Base-by-base conservation (phyloP, 2,329 filamentous ascomycete genomes). In the Alternaria angustiovoidea region DNA sequence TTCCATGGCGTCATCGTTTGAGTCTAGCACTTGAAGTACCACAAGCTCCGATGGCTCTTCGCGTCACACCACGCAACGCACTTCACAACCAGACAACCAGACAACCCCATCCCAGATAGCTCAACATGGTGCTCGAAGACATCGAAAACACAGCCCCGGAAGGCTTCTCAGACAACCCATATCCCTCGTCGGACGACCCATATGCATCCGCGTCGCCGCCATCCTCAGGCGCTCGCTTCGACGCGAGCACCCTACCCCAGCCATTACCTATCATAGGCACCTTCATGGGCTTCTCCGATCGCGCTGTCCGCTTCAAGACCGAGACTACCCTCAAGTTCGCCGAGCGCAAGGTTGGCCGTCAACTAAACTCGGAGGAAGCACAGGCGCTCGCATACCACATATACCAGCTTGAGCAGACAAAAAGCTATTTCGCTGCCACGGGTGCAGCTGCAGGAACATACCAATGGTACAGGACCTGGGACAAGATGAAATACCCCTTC, bases 121-220 rank as follows among this genome's bases (percentile, higher is more conserved):
- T 30, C 66, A 72, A 26, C 11, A 82, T 81, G 81, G 80, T 82
- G 42, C 75, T 81, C 22, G 72, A 80, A 66, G 78, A 81, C 43
- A 67, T 75, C 8, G 68, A 75, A 6, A 65, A 72, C 5, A 49
- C 64, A n/a, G 48, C 72, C 20, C 65, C 72, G 22, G 73, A 78
- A 47, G 66, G 71, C 68, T 75, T 77, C 60, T 60, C 53, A 44
- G 73, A 76, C 38, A 68, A 69, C 43, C 66, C 72, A 7, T 75
- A 71, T 38, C 65, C 76, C 56, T 75, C 75, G 64, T 76, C 79
- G 56, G 65, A 70, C 61, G 80, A 81, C 59, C 72, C 75, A 2
- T 81, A 78, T 64, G 66, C 75, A 30, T 62, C 66, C 34, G 46
- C 32, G 32, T 54, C 71, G 9, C 65, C 66, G 28, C 68, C 51